These are phyloP conservation scores for Dalbergia cochinchinensis DNA, from an alignment of 306 rosid genomes.

Conservation along the genomic window DNA sequence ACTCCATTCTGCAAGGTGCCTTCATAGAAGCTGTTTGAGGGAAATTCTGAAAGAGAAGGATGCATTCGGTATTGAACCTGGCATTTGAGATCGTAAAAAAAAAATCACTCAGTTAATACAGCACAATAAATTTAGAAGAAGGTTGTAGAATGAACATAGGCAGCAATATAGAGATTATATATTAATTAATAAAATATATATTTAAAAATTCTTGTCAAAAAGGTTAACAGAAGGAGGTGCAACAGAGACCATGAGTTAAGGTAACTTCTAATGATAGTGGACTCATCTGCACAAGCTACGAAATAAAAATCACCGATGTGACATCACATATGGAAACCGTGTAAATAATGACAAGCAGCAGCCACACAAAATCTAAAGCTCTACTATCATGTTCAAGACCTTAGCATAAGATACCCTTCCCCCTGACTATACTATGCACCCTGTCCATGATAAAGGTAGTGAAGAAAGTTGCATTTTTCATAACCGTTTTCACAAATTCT, in stretches of 20 bases:
- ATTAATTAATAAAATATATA: too few species aligned
- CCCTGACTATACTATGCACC: slow-evolving; percentile 13
- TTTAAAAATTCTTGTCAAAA: too few species aligned
- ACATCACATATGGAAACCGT: not conserved
- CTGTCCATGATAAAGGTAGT: not conserved
- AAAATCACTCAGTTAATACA: not conserved
- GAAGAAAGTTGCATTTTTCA: slow-evolving; percentile 13
- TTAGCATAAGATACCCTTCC: not conserved
- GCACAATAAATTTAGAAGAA: too few species aligned
- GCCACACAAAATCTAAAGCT: not conserved
- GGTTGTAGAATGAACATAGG: not conserved
- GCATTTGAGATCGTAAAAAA: slow-evolving; percentile 44
- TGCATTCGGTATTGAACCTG: slow-evolving; percentile 99
- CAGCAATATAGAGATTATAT: too few species aligned
- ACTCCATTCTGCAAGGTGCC: slow-evolving; percentile 99
- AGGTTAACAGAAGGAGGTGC: not conserved
- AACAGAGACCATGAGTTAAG: not conserved
- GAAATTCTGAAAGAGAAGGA: slow-evolving; percentile 95
- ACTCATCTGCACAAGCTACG: not conserved
- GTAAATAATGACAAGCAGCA: not conserved
- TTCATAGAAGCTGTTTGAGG: slow-evolving; percentile 97
- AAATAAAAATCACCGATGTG: not conserved
- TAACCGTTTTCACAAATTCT: not conserved
- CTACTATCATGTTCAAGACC: not conserved
- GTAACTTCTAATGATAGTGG: too few species aligned